Percentiles rank a stretch among this genome's conserved stretches.
Evolutionary conservation across 2,329 filamentous ascomycete genomes (phyloP).

Genomic region (Pseudocercospora pini-densiflorae): DNA sequence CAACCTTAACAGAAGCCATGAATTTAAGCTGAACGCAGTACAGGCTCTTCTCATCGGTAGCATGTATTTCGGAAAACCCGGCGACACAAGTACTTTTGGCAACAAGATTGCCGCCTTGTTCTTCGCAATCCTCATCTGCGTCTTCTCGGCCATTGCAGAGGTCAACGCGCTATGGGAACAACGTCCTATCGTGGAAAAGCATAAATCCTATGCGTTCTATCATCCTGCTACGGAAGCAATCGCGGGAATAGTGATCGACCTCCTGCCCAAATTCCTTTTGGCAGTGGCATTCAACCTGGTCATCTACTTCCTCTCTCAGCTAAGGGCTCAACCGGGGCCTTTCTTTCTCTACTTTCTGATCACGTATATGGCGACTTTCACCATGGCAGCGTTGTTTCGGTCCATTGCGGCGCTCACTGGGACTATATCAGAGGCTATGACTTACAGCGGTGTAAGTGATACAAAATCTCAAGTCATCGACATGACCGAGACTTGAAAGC

Average conservation of each 20-base stretch:
- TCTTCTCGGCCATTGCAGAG: constrained; percentile 62
- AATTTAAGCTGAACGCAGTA: too few relatives aligned
- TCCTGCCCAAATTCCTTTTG: constrained; percentile 62
- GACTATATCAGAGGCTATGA: constrained; percentile 67
- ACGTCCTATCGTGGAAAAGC: constrained; percentile 54
- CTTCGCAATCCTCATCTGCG: constrained; percentile 64
- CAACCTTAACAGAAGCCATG: too few relatives aligned
- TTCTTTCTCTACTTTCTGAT: constrained; percentile 71
- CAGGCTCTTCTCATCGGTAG: constrained; percentile 64
- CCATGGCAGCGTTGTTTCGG: constrained; percentile 62
- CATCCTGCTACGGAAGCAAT: constrained; percentile 54
- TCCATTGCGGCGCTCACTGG: constrained; percentile 63
- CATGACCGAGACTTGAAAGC: too few relatives aligned
- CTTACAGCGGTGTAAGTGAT: constrained; percentile 24
- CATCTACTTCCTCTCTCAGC: constrained; percentile 61
- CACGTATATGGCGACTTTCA: constrained; percentile 61
- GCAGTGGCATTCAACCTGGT: constrained; percentile 59
- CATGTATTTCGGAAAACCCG: constrained; percentile 60
- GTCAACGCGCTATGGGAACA: constrained; percentile 67
- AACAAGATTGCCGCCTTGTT: constrained; percentile 63
- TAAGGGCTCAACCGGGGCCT: constrained; percentile 43
- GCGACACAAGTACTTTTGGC: constrained; percentile 58
- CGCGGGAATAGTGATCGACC: constrained; percentile 59
- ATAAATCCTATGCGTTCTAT: constrained; percentile 49
- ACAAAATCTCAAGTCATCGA: too few relatives aligned